Conservation (phyloP, 176 grass and related monocot species). For the Oryza brachyantha region DNA sequence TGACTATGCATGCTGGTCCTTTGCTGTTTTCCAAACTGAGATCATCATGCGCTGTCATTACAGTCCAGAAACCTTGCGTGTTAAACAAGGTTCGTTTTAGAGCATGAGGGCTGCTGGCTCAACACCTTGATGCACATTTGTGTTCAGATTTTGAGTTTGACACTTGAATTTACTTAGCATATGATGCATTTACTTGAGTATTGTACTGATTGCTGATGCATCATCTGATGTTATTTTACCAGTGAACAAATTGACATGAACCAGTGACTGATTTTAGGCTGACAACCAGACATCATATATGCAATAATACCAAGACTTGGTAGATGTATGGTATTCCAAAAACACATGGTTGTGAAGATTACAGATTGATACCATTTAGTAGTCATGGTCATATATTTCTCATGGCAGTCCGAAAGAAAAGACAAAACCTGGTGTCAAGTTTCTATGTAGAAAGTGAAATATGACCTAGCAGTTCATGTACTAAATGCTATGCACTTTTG, state of each 20-base stretch:
- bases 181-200: neutral
- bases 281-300: constrained; percentile 20
- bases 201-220: neutral
- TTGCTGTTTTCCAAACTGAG: constrained; percentile 26
- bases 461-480: neutral
- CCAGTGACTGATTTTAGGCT: neutral
- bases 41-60: constrained; percentile 30
- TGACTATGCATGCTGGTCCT: constrained; percentile 20
- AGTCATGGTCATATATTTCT: constrained; percentile 3
- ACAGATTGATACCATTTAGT: neutral
- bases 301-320: neutral
- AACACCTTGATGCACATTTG: constrained; percentile 15
- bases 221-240: neutral
- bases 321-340: neutral
- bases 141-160: constrained; percentile 24
- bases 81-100: neutral
- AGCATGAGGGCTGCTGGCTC: neutral
- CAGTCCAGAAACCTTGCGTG: constrained; percentile 7
- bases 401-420: neutral
- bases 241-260: neutral
- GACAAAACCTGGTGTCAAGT: neutral
- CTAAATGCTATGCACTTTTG: neutral
- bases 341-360: constrained; percentile 10
- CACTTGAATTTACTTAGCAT: constrained; percentile 1
- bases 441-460: constrained; percentile 11